Base-by-base conservation (phyloP, 2,329 filamentous ascomycete genomes). In the Cytospora chrysosperma region DNA sequence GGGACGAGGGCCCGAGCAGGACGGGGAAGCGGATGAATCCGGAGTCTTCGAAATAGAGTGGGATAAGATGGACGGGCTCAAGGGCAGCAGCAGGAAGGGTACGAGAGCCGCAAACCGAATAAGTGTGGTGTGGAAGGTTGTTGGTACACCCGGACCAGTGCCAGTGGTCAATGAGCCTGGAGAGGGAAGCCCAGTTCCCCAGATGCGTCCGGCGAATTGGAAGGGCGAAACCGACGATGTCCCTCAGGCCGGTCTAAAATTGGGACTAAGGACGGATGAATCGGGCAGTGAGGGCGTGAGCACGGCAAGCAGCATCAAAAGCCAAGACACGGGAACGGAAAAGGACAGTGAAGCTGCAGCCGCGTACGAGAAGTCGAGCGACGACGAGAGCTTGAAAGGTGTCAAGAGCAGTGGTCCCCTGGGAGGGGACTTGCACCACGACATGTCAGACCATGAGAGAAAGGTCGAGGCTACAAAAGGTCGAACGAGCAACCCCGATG, bases 51-150 rank as follows among this genome's bases (percentile, higher is more conserved):
- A 78, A 63, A 82, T 87, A 30, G 81, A 82, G 1, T 87, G 85
- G 85, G 83, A 86, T 47, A 80, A 81, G 60, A 91, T 99, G 86
- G 95, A 99, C 69, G 95, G 95, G 3, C 93, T 99, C 75, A 97
- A 97, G 74, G 95, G 95, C 0, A 93, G 90, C 5, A 87, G 83
- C 26, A 84, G 88, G 34, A 96, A 96, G 74, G 95, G 95, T 0
- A 89, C 89, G 0, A 83, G 88, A 51, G 92, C 91, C 0, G 86
- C 96, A 10, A 94, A 99, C 72, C 85, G 85, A 49, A 79, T 98
- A 27, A 88, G 91, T 13, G 90, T 98, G 0, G 88, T 97, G 0
- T 99, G 95, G 95, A 86, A 87, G 49, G 76, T 77, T 1, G 75
- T 75, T 0, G 73, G 70, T 4, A 69, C 73, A 0, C 71, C 70